phyloP scores from a whole-genome alignment of 1,139 yeast genomes.

The Wickerhamomyces sp. region DNA sequence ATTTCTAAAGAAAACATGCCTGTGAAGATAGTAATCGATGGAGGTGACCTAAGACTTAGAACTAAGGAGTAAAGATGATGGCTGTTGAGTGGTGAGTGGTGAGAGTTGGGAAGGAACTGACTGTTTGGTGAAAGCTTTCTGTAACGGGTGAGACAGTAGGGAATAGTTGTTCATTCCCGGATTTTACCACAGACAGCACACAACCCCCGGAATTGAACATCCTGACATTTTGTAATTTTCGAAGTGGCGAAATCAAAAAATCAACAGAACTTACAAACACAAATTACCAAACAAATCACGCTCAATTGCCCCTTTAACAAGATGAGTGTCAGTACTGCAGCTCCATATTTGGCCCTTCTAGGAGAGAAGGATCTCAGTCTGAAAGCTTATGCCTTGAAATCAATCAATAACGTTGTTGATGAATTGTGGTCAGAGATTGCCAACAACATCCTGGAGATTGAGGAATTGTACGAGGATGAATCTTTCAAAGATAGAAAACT shows the following conservation, averaged over 20 bases:
- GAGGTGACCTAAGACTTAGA: too few relatives aligned
- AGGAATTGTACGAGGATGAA: slow-evolving; percentile 85
- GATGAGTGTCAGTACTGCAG: slow-evolving; percentile 66
- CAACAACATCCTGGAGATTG: slow-evolving; percentile 78
- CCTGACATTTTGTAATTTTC: slow-evolving; percentile 1
- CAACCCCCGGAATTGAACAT: neutral
- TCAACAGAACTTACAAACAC: neutral
- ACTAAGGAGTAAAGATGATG: too few relatives aligned
- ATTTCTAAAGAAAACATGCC: too few relatives aligned
- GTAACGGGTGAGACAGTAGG: too few relatives aligned
- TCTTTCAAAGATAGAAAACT: slow-evolving; percentile 68
- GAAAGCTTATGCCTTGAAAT: slow-evolving; percentile 78
- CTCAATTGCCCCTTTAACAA: neutral
- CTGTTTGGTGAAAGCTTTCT: too few relatives aligned
- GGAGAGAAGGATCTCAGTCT: slow-evolving; percentile 74
- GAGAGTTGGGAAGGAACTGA: too few relatives aligned
- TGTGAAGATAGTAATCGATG: too few relatives aligned
- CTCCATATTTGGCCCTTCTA: slow-evolving; percentile 85
- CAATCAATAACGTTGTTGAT: slow-evolving; percentile 79
- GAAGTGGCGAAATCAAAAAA: slow-evolving; percentile 1
- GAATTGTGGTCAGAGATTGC: slow-evolving; percentile 98
- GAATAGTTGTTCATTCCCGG: too few relatives aligned
- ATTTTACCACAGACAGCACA: too few relatives aligned
- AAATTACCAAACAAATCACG: neutral
- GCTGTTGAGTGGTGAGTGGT: too few relatives aligned